Conservation (phyloP, 345 rosid genomes). For the Viola odorata region DNA sequence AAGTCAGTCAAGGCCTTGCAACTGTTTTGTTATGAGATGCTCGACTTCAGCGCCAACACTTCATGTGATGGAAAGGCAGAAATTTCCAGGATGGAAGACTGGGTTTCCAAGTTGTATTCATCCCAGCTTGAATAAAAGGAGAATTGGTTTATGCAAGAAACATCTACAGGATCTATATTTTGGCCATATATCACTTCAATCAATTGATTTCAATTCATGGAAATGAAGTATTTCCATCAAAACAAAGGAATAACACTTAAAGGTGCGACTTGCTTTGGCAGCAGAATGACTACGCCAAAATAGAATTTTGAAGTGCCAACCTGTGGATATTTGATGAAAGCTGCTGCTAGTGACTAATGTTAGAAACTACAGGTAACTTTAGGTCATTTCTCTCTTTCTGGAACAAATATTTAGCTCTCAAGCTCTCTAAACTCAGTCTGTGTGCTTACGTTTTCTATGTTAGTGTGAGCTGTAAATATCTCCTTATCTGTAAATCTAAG, state of each 20-base stretch:
- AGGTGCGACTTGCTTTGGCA: no score
- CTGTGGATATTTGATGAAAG: no score
- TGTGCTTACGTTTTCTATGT: no score
- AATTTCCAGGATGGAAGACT: conserved; percentile 91
- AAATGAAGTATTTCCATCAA: conserved; percentile 18
- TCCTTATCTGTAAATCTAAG: no score
- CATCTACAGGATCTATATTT: conserved; percentile 63
- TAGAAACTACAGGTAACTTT: no score
- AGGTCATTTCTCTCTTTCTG: no score
- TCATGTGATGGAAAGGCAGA: conserved; percentile 89
- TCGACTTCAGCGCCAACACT: conserved; percentile 57
- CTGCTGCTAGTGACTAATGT: no score
- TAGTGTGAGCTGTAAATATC: no score
- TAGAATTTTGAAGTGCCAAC: no score
- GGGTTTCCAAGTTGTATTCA: conserved; percentile 79
- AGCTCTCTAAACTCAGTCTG: no score
- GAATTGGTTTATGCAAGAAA: conserved; percentile 68
- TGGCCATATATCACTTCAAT: conserved; percentile 77
- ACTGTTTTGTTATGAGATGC: conserved; percentile 74
- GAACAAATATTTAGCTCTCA: no score
- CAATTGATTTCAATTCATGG: conserved; percentile 75
- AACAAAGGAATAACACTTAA: background rate
- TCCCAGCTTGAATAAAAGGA: conserved; percentile 75
- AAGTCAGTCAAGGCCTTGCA: conserved; percentile 65
- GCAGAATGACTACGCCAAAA: no score